Base-by-base conservation (phyloP, 768 basidiomycete species). In the Ramaria sp. region DNA sequence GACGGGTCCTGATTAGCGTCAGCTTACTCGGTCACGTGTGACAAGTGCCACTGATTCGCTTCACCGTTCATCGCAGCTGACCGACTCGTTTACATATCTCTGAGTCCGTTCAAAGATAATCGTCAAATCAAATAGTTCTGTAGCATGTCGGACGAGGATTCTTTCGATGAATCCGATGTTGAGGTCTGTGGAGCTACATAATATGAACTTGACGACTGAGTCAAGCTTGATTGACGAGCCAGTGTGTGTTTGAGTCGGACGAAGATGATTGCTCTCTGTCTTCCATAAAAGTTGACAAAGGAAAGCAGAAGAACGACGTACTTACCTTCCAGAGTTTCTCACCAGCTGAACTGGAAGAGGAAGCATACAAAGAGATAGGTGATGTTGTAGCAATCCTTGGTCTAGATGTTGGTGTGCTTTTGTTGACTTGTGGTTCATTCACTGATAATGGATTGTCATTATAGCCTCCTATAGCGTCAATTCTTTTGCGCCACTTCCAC, bases 381-480 rank as follows among this genome's bases (percentile, higher is more conserved):
- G 56, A 60, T 30, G 66, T 68, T 36, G 64, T 61, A 15, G 63
- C 48, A 34, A 59, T 68, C 39, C 54, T 64, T 5, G 67, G 64
- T 15, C 56, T 68, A 45, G 61, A 67, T 61, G 67, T 68, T 47
- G 4, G n/a, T 55, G 10, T n/a, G 5, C 16, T 37, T 20, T 57
- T 55, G 34, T n/a, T 16, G 27, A 49, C 39, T 38, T 45, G 25
- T 41, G 55, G 42, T 48, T 52, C 5, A 12, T 20, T 34, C 45
- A 25, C 43, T 56, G 39, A 32, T 36, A 30, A 30, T 48, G 10
- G 34, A 32, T 32, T 47, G 6, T 20, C 12, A n/a, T 27, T 47
- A 47, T 13, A 59, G 58, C 41, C n/a, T 13, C 41, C 49, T 41
- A 45, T 59, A 32, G 52, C 49, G 3, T 54, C 51, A 10, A 59